phyloP scores from a whole-genome alignment of 306 rosid species.

The Neltuma alba region DNA sequence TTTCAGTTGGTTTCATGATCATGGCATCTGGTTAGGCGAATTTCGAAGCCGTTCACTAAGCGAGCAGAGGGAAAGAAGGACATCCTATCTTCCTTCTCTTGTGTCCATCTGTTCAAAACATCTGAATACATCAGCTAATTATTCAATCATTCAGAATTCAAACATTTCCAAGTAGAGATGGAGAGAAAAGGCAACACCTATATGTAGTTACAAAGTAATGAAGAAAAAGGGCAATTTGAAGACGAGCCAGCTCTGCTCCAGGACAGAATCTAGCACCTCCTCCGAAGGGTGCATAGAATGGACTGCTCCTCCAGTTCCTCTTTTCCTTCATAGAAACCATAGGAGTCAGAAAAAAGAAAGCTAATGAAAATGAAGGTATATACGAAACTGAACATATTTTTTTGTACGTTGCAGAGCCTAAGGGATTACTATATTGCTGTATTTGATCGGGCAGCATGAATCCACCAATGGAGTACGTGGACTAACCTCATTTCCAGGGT shows the following conservation, averaged over 20 bases:
- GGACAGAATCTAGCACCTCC: slow-evolving; percentile 97
- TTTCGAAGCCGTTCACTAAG: slow-evolving; percentile 83
- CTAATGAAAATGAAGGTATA: neutral
- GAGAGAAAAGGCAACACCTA: slow-evolving; percentile 40
- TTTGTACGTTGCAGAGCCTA: neutral
- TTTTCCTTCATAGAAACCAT: slow-evolving; percentile 51
- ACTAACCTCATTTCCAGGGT: slow-evolving; percentile 72
- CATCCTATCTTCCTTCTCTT: slow-evolving; percentile 76
- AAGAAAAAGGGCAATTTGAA: slow-evolving; percentile 88
- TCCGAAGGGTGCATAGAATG: slow-evolving; percentile 84
- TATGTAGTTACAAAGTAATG: slow-evolving; percentile 72
- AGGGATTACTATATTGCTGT: neutral
- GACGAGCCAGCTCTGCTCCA: slow-evolving; percentile 90
- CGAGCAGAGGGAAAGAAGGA: slow-evolving; percentile 96
- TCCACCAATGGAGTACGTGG: slow-evolving; percentile 1
- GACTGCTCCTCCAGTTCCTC: slow-evolving; percentile 88
- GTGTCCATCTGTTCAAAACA: slow-evolving; percentile 71
- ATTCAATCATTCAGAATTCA: neutral
- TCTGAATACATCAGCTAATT: slow-evolving; percentile 12
- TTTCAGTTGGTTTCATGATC: slow-evolving; percentile 31
- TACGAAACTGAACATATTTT: neutral
- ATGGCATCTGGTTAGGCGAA: slow-evolving; percentile 54
- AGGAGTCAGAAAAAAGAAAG: slow-evolving; percentile 4
- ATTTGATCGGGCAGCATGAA: neutral
- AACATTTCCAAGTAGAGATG: neutral